Evolutionary conservation across 2,329 filamentous ascomycete genomes (phyloP).

Genomic region (Aspergillus glaucus): DNA sequence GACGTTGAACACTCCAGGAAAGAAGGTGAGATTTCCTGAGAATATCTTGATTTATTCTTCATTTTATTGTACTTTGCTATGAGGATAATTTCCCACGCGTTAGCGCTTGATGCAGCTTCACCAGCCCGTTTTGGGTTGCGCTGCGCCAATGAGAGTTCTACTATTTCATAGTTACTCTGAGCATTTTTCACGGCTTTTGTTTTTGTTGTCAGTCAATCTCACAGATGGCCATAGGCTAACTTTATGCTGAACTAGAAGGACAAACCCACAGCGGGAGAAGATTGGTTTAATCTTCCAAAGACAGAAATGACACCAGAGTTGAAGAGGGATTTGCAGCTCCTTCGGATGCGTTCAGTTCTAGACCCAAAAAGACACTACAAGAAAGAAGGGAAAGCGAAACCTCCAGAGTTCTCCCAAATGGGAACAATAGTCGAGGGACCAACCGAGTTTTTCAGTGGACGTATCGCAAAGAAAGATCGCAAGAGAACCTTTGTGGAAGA

Average conservation of each 20-base stretch:
- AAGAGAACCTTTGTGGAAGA: conserved; percentile 85
- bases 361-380: conserved; percentile 89
- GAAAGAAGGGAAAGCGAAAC: conserved; percentile 67
- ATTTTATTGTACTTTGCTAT: conserved; percentile 40
- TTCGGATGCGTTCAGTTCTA: conserved; percentile 82
- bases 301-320: conserved; percentile 78
- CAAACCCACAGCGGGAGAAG: conserved; percentile 64
- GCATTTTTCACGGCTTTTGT: conserved; percentile 22
- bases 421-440: conserved; percentile 84
- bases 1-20: conserved; percentile 5
- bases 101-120: conserved; percentile 63
- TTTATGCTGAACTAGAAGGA: conserved; percentile 30
- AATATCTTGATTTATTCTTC: too few species aligned
- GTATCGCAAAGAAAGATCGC: conserved; percentile 78
- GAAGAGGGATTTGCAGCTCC: conserved; percentile 80
- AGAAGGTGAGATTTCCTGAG: conserved; percentile 43
- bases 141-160: conserved; percentile 63
- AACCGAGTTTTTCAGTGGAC: conserved; percentile 75
- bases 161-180: conserved; percentile 70
- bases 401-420: conserved; percentile 80
- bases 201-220: too few species aligned
- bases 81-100: conserved; percentile 69
- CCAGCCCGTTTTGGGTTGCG: conserved; percentile 72
- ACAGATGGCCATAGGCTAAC: conserved; percentile 6
- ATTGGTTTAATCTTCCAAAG: conserved; percentile 84